Conservation (phyloP, 1,284 basidiomycete species). For the Phellinidium pouzarii region DNA sequence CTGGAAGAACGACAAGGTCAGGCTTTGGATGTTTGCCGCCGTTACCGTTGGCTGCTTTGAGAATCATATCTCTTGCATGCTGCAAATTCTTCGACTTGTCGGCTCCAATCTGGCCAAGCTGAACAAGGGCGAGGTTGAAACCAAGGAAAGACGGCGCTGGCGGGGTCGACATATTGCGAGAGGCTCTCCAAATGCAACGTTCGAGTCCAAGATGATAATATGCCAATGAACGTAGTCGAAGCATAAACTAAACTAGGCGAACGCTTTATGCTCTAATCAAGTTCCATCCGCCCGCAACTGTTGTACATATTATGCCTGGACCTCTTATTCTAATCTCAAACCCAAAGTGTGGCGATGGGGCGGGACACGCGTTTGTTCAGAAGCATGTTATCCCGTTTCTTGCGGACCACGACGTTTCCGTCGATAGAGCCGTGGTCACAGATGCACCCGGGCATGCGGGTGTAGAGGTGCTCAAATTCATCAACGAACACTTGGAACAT, state of each 20-base stretch:
- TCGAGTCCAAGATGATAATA: background rate
- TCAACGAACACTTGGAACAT: constrained; percentile 26
- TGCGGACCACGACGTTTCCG: constrained; percentile 28
- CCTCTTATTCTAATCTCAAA: constrained; percentile 32
- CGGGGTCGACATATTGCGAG: constrained; percentile 4
- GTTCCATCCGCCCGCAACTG: background rate
- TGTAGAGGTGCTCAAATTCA: constrained; percentile 38
- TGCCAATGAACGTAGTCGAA: no score
- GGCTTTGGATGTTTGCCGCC: constrained; percentile 46
- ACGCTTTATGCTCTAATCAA: no score
- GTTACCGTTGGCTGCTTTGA: constrained; percentile 52
- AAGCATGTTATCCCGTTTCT: constrained; percentile 64
- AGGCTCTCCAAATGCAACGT: background rate
- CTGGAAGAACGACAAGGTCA: constrained; percentile 84
- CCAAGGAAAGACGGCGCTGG: constrained; percentile 46
- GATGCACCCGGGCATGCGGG: constrained; percentile 53
- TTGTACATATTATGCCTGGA: background rate
- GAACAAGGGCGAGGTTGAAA: constrained; percentile 82
- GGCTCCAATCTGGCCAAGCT: constrained; percentile 65
- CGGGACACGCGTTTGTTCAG: constrained; percentile 43
- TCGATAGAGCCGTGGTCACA: constrained; percentile 45
- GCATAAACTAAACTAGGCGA: no score
- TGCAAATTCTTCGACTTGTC: constrained; percentile 72
- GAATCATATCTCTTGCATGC: constrained; percentile 75
- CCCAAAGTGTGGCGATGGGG: constrained; percentile 39